These are phyloP conservation scores for Xerocomus nothofagi DNA, from an alignment of 1,284 basidiomycete genomes.

Conservation along the genomic window DNA sequence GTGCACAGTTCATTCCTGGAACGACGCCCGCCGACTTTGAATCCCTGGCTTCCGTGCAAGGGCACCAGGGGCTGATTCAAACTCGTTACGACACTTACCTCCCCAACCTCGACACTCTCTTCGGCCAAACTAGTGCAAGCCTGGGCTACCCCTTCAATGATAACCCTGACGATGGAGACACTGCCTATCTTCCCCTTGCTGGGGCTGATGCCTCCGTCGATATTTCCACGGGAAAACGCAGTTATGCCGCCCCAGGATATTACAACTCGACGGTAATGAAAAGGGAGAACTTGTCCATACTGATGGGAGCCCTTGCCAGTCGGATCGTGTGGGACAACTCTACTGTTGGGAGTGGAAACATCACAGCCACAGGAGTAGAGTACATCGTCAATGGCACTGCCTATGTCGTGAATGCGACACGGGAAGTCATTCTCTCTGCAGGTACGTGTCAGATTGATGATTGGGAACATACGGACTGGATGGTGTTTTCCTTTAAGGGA, in stretches of 20 bases:
- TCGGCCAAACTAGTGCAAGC: background rate
- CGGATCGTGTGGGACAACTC: constrained; percentile 5
- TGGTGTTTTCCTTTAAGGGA: background rate
- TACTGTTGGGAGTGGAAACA: background rate
- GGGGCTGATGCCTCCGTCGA: background rate
- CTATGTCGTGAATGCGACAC: background rate
- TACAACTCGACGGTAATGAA: background rate
- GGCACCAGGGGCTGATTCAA: background rate
- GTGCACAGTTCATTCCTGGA: background rate
- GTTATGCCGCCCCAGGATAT: constrained; percentile 3
- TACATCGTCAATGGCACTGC: constrained; percentile 5
- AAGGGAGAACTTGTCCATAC: background rate
- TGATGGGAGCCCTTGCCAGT: constrained; percentile 1
- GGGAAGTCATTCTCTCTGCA: constrained; percentile 4
- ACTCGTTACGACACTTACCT: background rate
- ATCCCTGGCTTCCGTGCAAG: background rate
- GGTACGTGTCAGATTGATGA: background rate
- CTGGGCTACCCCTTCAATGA: background rate
- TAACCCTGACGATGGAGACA: constrained; percentile 1
- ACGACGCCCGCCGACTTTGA: background rate
- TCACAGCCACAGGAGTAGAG: constrained; percentile 5
- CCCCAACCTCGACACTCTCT: background rate
- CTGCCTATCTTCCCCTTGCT: background rate
- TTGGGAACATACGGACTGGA: background rate
- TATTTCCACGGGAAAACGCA: constrained; percentile 3